Conservation (phyloP, 306 rosid species). For the Quercus alba region DNA sequence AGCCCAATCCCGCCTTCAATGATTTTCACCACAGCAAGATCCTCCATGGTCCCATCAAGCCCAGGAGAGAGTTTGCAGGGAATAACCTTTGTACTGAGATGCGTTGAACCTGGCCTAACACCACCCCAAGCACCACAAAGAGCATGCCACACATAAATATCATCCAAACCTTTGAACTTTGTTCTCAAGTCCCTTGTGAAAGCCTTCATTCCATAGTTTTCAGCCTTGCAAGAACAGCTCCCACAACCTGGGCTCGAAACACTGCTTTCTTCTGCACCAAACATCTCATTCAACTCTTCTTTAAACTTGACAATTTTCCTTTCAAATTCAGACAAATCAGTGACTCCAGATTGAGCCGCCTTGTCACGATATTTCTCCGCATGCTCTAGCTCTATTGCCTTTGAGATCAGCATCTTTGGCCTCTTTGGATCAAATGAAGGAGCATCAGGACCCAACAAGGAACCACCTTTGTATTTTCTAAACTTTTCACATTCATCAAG, state of each 20-base stretch:
- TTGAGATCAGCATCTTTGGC: slow-evolving; percentile 42
- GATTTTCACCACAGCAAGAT: slow-evolving; percentile 71
- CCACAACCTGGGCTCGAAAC: slow-evolving; percentile 9
- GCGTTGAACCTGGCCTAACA: slow-evolving; percentile 75
- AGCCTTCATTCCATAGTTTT: slow-evolving; percentile 63
- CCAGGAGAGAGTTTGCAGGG: slow-evolving; percentile 72
- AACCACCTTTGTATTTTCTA: slow-evolving; percentile 54
- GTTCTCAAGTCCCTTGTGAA: slow-evolving; percentile 70
- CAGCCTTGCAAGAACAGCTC: slow-evolving; percentile 12
- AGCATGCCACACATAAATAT: slow-evolving; percentile 85
- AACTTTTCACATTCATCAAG: slow-evolving; percentile 70
- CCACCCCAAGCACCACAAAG: slow-evolving; percentile 95
- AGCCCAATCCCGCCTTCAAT: slow-evolving; percentile 72
- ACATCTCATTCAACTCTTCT: slow-evolving; percentile 52
- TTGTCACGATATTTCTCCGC: slow-evolving; percentile 39
- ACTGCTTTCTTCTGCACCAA: slow-evolving; percentile 32
- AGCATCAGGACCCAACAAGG: slow-evolving; percentile 45
- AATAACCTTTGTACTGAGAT: slow-evolving; percentile 39
- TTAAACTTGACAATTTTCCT: slow-evolving; percentile 36
- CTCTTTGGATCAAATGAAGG: slow-evolving; percentile 61
- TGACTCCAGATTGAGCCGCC: slow-evolving; percentile 28
- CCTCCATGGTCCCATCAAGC: slow-evolving; percentile 70
- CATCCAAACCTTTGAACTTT: slow-evolving; percentile 65
- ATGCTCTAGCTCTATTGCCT: slow-evolving; percentile 60
- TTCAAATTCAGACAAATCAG: slow-evolving; percentile 34